Evolutionary conservation across 495 filamentous ascomycete species (phyloP), one percentile per base, ranked within the genome.

Genomic region (Durotheca rogersii): DNA sequence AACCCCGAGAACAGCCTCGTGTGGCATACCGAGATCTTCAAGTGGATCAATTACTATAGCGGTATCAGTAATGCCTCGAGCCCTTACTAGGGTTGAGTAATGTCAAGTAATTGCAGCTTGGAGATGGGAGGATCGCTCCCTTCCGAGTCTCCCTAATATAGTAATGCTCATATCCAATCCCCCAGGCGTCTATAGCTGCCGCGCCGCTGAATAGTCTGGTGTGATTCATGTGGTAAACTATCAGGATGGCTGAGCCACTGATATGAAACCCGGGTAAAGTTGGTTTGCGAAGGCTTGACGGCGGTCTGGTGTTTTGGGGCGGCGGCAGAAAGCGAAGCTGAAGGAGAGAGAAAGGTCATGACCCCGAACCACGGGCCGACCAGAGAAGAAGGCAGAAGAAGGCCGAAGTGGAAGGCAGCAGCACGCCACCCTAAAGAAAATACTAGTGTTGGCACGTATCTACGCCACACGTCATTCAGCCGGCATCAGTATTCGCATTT

Each of bases 1-100:
- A 84, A 88, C 47, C 82, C 77, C 11, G 87, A 91, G 64, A 91
- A 90, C 61, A 78, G 74, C 14, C 60, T 89, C 31, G 65, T 87
- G 37, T 90, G 87, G 87, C 85, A 90, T 64, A 79, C 74, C 7
- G 81, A 82, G 9, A 84, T 90, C 16, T 61, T 89, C 43, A 83
- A 88, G 58, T 90, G 79, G 78, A 87, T 89, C 48, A 89, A 89
- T 67, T 80, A 81, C 57, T 77, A 81, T 60, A 78, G 77, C 10
- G 85, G 81, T 29, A 52, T 77, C 16, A 62, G 61, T 46, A 51
- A 62, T 31, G 53, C 59, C 36, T 42, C 51, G 18, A 62, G 58
- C 29, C 62, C 62, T 43, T 62, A 60, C 53, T 65, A 65, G 46
- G 34, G 27, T 32, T 15, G 36, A 37, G 32, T 19, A n/a, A 16